Evolutionary conservation across 2,329 filamentous ascomycete genomes (phyloP).

Genomic region (Pseudocercospora fijiensis): DNA sequence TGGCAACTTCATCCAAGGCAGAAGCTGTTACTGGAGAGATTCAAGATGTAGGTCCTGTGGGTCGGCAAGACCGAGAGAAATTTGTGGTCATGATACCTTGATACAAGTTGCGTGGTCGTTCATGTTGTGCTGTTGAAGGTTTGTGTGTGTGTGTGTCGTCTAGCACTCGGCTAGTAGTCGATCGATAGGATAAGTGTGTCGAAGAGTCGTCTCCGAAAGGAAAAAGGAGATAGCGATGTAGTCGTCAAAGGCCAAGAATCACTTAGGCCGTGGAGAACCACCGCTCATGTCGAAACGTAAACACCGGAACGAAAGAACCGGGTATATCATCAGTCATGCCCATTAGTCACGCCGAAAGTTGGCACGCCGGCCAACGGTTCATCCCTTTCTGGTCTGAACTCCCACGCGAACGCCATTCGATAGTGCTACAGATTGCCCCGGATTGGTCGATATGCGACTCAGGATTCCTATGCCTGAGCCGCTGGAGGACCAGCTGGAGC

Average conservation of each 20-base stretch:
- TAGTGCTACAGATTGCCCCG: conserved; percentile 30
- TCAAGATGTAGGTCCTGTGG: conserved; percentile 23
- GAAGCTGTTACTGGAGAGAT: conserved; percentile 19
- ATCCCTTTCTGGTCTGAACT: conserved; percentile 21
- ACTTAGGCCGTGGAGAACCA: conserved; percentile 16
- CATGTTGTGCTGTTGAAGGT: conserved; percentile 3
- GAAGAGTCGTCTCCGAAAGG: conserved; percentile 18
- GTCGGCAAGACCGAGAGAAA: conserved; percentile 24
- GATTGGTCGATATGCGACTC: conserved; percentile 19
- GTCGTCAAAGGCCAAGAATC: conserved; percentile 18
- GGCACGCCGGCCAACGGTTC: conserved; percentile 33
- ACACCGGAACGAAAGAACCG: conserved; percentile 34
- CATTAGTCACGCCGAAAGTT: conserved; percentile 27
- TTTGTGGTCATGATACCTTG: conserved; percentile 9
- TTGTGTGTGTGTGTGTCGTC: conserved; percentile 12
- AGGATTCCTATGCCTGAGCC: conserved; percentile 32
- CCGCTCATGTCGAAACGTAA: conserved; percentile 24
- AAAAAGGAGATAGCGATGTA: conserved; percentile 19
- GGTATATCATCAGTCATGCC: conserved; percentile 34
- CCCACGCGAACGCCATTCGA: conserved; percentile 24
- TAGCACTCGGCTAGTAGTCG: conserved; percentile 16
- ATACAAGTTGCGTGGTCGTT: conserved; percentile 13
- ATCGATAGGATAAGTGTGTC: conserved; percentile 17
- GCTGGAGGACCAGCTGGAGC: conserved; percentile 32
- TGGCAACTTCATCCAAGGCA: conserved; percentile 22